Base-by-base conservation (phyloP, 2,329 filamentous ascomycete species). In the Microdochium paspali region DNA sequence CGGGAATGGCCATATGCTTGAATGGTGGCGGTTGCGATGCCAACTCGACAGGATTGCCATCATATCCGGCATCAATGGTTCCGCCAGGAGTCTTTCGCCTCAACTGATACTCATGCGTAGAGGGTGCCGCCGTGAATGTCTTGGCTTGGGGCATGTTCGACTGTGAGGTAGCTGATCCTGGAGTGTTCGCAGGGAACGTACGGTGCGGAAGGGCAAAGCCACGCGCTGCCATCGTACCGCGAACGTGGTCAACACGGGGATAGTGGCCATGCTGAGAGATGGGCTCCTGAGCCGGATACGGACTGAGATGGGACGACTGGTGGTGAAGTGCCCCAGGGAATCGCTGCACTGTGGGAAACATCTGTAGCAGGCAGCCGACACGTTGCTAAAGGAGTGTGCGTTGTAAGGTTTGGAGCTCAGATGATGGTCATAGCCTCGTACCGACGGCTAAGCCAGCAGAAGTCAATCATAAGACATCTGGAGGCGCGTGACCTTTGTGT, bases 41-140 rank as follows among this genome's bases (percentile, higher is more conserved):
- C 56, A 84, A 80, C 59, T 89, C 85, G 21, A 83, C 75, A 1
- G 84, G 82, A 4, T 87, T 87, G 26, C 87, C 89, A 73, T 97
- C 90, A 60, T 95, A 96, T 10, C 89, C 90, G 47, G 87, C 89
- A 54, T 91, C 85, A 51, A 97, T 77, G 31, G 90, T 95, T n/a
- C 91, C 93, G 59, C 84, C 91, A 4, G 91, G 93, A 9, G 91
- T 97, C 66, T 97, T 97, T 54, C 91, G 81, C 54, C 91, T 82
- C 48, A 96, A 73, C 56, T 88, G 86, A 64, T 95, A 83, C 63
- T 95, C 89, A 47, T 66, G 35, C 12, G 35, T 18, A 3, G 6
- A n/a, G 9, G 20, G 35, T 15, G 6, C 18, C 18, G 35, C 35
- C n/a, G n/a, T n/a, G n/a, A 18, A 18, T 3, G 15, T n/a, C 35